A percentile compares a stretch with the other conserved stretches of the same genome.
Conservation (phyloP, 352 stramenopile species). For the Phytophthora cactorum region DNA sequence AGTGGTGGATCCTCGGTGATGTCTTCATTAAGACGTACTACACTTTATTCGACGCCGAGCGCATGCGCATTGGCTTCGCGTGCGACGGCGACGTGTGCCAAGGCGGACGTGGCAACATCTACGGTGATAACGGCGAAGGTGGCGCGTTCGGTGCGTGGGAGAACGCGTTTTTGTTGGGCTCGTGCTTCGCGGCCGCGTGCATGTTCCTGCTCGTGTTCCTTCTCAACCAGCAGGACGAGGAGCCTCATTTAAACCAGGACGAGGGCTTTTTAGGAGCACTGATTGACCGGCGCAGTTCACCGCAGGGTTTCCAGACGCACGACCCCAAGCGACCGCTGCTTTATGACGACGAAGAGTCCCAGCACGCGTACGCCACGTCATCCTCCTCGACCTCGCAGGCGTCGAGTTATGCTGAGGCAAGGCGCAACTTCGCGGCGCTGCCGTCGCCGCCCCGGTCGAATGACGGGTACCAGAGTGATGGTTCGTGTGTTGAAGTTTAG, state of each 20-base stretch:
- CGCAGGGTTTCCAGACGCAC: slow-evolving; percentile 34
- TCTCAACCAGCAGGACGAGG: slow-evolving; percentile 79
- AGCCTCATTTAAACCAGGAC: slow-evolving; percentile 32
- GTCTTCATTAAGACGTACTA: slow-evolving; percentile 94
- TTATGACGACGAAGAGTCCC: slow-evolving; percentile 42
- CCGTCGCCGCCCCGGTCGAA: slow-evolving; percentile 40
- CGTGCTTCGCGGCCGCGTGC: slow-evolving; percentile 70
- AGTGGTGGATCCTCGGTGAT: slow-evolving; percentile 91
- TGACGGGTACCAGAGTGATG: slow-evolving; percentile 25
- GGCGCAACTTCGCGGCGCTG: slow-evolving; percentile 54
- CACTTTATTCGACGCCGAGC: slow-evolving; percentile 90
- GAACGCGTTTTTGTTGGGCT: slow-evolving; percentile 72
- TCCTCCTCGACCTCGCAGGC: slow-evolving; percentile 32
- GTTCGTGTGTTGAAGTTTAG: slow-evolving; percentile 39
- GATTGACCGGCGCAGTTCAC: slow-evolving; percentile 36
- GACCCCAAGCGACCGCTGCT: slow-evolving; percentile 75
- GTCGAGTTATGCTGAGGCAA: slow-evolving; percentile 66
- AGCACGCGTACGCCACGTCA: slow-evolving; percentile 28
- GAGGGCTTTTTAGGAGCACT: slow-evolving; percentile 34
- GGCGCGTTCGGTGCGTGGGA: slow-evolving; percentile 57
- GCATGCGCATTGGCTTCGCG: slow-evolving; percentile 88
- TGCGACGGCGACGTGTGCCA: slow-evolving; percentile 83
- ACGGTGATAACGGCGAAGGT: slow-evolving; percentile 51
- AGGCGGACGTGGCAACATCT: slow-evolving; percentile 72
- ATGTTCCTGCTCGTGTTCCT: slow-evolving; percentile 87